Evolutionary conservation across 306 rosid species (phyloP), one percentile per base, ranked within the genome.

Genomic region (Luffa aegyptiaca): DNA sequence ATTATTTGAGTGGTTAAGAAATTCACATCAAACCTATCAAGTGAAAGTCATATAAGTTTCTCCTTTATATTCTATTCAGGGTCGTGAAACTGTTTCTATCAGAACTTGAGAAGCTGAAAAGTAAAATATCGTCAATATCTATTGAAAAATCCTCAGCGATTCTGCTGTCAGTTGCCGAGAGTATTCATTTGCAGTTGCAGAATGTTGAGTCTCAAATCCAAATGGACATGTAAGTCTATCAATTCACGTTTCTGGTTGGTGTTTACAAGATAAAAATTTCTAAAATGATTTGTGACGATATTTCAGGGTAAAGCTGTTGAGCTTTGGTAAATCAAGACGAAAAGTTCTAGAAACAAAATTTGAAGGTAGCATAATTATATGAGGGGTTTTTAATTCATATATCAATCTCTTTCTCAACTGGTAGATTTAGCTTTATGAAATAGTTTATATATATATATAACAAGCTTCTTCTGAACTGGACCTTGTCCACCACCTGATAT

Each of bases 221-320:
- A 76, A 86, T 83, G 65, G 97, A 95, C 76, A 77, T 91, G 99
- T 95, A 88, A 20, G 97, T 86, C 42, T 76, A 52, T 81, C 77
- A 82, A 80, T 61, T 70, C 46, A 35, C 14, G 18, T 51, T 78
- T 71, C 79, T 70, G 70, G 26, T 82, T 82, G 41, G 61, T 78
- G 83, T 77, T 45, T 26, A 80, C 72, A 55, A 36, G 76, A 21
- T 49, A 63, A 61, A 42, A 68, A 49, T 36, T 62, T 80, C 78
- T 83, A 18, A 82, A 31, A 31, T 55, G 73, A 62, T 72, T 63
- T 72, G 20, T 82, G 44, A 86, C 79, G 37, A 79, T 76, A 56
- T 86, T 87, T 81, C 97, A 93, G 99, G 79, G 97, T 87, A 79
- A 93, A 90, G 85, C 87, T 85, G 77, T 82, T 87, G 68, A 85